phyloP scores from a whole-genome alignment of 257 asterid genomes.

The Thymus quinquecostatus region DNA sequence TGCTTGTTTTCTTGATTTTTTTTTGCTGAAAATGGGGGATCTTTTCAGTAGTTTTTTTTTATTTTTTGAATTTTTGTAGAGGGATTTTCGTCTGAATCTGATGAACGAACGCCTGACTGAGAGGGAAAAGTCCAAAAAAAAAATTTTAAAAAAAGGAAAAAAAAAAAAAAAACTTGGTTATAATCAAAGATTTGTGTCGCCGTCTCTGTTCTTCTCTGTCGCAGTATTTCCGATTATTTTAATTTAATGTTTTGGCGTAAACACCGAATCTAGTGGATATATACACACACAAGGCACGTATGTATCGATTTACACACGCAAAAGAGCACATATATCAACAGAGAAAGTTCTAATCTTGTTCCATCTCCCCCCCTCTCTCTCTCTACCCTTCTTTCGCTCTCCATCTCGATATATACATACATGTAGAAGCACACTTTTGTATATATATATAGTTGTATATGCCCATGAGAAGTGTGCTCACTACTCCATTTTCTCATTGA shows the following conservation, averaged over 20 bases:
- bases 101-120: conserved; percentile 30
- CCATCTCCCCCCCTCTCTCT: conserved; percentile 19
- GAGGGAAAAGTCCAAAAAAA: conserved; percentile 28
- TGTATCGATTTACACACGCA: conserved; percentile 49
- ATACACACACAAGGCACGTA: conserved; percentile 37
- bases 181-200: conserved; percentile 5
- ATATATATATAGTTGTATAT: background rate
- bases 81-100: conserved; percentile 26
- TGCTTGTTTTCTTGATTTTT: background rate
- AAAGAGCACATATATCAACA: conserved; percentile 44
- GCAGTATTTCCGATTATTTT: background rate
- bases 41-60: background rate
- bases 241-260: background rate
- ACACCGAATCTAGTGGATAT: conserved; percentile 34
- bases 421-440: background rate
- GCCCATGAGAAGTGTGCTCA: conserved; percentile 8
- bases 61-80: background rate
- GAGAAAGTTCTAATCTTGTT: conserved; percentile 56
- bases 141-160: conserved; percentile 12
- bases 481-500: conserved; percentile 22
- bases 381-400: background rate
- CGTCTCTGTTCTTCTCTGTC: conserved; percentile 1
- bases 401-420: background rate
- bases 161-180: background rate
- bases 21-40: background rate